Evolutionary conservation across 495 filamentous ascomycete species (phyloP), one percentile per base, ranked within the genome.

Genomic region (Lichina pygmaea): DNA sequence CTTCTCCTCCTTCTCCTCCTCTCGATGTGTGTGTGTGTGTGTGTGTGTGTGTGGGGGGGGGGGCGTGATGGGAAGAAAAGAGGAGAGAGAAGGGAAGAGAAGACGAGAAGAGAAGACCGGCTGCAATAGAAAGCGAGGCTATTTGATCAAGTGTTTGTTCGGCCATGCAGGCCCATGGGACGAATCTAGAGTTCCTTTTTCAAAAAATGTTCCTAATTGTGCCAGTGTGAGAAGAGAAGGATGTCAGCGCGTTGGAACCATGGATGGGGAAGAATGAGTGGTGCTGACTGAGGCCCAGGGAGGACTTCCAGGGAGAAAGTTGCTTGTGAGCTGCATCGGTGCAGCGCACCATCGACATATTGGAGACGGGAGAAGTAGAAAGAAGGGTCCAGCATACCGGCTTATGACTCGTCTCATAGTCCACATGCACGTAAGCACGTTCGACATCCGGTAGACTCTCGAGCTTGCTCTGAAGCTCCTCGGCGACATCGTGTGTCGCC

Each of bases 381-480:
- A 41, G 16, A 3, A 10, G 6, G 32, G 33, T 10, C 11, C 11
- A 33, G 36, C 48, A 12, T 8, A 49, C 62, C 8, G 89, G 89
- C 62, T 93, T 92, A 58, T 97, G 89, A n/a, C 77, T 85, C 7
- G 84, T 86, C 66, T 97, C 89, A 52, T 86, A 95, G 55, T 97
- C 89, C 12, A 94, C 85, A 60, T 97, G 89, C 11, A 95, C 89
- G 61, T 95, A 97, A 1, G 85, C 83, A 49, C 89, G 62, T 67
- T 95, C 89, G 3, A 97, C 77, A 57, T 93, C 75, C 6, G 91
- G 89, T 50, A 97, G 58, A 36, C 73, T 77, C 71, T 97, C 89
- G 6, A 97, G 65, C 63, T 94, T 95, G 44, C 79, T 79, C 67
- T 97, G 89, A 49, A 97, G 66, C 55, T 76, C 84, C 60, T 97